Percentiles rank a stretch among this genome's conserved stretches.
Evolutionary conservation across 2,329 filamentous ascomycete species (phyloP).

Genomic region (Geosmithia putterillii): DNA sequence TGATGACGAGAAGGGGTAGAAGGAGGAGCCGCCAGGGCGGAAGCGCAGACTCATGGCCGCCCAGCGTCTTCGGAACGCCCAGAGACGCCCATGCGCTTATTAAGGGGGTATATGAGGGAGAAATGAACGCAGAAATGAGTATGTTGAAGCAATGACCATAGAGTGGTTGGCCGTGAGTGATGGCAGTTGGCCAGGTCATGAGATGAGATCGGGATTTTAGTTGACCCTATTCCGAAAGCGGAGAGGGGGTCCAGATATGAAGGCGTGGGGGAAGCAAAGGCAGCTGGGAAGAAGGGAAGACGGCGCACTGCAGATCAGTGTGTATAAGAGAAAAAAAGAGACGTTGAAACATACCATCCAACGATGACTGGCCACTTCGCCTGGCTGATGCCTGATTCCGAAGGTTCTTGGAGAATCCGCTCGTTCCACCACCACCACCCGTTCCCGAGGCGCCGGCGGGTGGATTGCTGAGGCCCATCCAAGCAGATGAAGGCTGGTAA

Average conservation of each 20-base stretch:
- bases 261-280: background rate
- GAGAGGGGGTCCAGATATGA: background rate
- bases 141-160: background rate
- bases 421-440: slow-evolving; percentile 16
- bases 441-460: slow-evolving; percentile 36
- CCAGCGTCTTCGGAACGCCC: background rate
- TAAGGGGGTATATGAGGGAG: background rate
- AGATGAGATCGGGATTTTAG: background rate
- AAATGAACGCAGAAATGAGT: background rate
- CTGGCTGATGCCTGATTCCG: slow-evolving; percentile 30
- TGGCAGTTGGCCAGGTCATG: background rate
- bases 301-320: background rate
- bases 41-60: slow-evolving; percentile 19
- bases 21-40: slow-evolving; percentile 14
- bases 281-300: background rate
- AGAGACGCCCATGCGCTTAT: background rate
- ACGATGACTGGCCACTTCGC: slow-evolving; percentile 46
- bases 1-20: slow-evolving; percentile 9
- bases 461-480: slow-evolving; percentile 43
- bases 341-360: slow-evolving; percentile 37
- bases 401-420: slow-evolving; percentile 8
- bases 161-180: background rate
- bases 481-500: background rate
- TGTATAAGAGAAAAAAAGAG: background rate
- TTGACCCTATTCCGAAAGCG: slow-evolving; percentile 1